Base-by-base conservation (phyloP, 306 rosid genomes). In the Gynostemma pentaphyllum region DNA sequence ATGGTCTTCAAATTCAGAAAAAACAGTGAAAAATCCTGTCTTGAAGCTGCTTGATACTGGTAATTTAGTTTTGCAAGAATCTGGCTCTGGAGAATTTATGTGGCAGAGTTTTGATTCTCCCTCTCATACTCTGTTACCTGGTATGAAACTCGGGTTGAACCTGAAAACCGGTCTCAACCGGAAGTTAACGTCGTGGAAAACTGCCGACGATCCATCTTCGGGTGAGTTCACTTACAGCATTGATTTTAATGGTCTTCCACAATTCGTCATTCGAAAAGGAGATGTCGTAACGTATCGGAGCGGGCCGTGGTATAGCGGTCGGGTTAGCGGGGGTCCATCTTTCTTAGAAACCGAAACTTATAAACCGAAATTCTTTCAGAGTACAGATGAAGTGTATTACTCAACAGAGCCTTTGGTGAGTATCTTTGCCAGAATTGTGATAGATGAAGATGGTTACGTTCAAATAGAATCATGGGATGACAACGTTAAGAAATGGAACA, bases 31-130 rank as follows among this genome's bases (percentile, higher is more conserved):
- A 50, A 50, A 40, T 18, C 79, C 83, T 0, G 45, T 61, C 1
- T 77, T 67, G 5, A 53, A 73, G 69, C 68, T 82, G 10, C 55
- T 78, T 12, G 87, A 73, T 50, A 2, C 79, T 4, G 87, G 87
- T 36, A 82, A 78, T 64, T 64, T 82, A 15, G 79, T 82, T 28
- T 15, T 79, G 48, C 68, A 44, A 55, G 76, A 71, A 16, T 49
- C 12, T 30, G 71, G 22, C 10, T 60, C 75, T 40, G 70, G n/a
- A n/a, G n/a, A 76, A 45, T 45, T 18, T 64, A 5, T 74, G 16
- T 81, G 85, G 85, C 80, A 81, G 72, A 77, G 82, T 69, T 81
- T 81, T 71, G 85, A 81, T 74, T 65, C 74, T 62, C 85, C 82
- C 15, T 74, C 66, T 53, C 62, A 81, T 41, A 81, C 77, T 45